Evolutionary conservation across 139 green algal genomes (phyloP), one percentile per base, ranked within the genome.

Genomic region (Nannochloris sp.): DNA sequence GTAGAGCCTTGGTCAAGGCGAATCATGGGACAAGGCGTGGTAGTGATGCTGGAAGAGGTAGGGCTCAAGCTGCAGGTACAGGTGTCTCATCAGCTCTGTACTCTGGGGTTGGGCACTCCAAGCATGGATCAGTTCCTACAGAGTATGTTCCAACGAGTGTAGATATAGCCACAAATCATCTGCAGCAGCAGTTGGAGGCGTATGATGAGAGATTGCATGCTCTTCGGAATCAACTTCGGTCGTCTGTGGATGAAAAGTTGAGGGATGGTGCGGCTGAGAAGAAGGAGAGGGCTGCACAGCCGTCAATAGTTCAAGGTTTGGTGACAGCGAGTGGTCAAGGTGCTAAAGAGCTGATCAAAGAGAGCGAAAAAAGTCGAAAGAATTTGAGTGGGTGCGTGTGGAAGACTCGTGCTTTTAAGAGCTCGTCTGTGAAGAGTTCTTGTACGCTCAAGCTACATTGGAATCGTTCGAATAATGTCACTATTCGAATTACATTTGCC

Each of bases 401-500:
- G 63, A 59, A 31, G 23, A 66, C 66, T 17, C 48, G 56, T n/a
- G 9, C 30, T 20, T 23, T 57, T 36, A 30, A 59, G 29, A 56
- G 70, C 58, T 16, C 71, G 59, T 60, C 51, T 61, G 9, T 51
- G 62, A n/a, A 77, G 33, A 82, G 72, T 56, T 65, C 61, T 10
- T 64, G 63, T 9, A 67, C 26, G 1, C 28, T 82, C 4, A 44
- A 72, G 43, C 56, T 82, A 8, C 28, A 36, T 17, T 33, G 44
- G 2, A 72, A 65, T 17, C 13, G 17, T 1, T 65, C 75, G 11
- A 4, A 1, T 1, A 56, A 61, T 36, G 36, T 85, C 4, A 43
- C 37, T 4, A 57, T 84, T 23, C 71, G 74, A 46, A 75, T 84
- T 29, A 67, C 50, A 10, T 68, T 67, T 60, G 55, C 59, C 1